Evolutionary conservation across 305 asterid genomes (phyloP).

Genomic region (Solanum hybrid): DNA sequence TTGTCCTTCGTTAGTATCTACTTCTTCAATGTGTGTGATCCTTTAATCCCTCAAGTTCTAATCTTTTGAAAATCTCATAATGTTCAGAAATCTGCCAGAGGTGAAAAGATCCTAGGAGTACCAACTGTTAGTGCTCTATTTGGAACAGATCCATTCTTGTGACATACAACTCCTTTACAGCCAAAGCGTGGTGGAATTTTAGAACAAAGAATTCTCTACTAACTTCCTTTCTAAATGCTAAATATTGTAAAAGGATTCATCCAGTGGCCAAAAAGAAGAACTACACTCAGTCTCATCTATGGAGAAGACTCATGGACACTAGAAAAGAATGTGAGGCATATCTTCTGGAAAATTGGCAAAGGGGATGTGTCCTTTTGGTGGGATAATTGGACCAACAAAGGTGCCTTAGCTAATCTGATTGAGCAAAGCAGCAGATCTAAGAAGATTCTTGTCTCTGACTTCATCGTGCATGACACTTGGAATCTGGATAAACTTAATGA

Average conservation of each 20-base stretch:
- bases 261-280: background rate
- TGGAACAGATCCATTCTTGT: conserved; percentile 47
- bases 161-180: background rate
- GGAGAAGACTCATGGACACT: background rate
- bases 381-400: background rate
- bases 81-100: conserved; percentile 38
- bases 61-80: background rate
- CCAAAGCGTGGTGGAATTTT: background rate
- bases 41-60: background rate
- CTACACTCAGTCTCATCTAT: background rate
- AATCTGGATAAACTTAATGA: background rate
- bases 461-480: background rate
- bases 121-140: conserved; percentile 47
- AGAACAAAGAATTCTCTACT: background rate
- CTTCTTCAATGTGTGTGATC: background rate
- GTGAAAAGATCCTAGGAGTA: conserved; percentile 29
- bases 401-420: background rate
- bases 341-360: background rate
- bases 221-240: background rate
- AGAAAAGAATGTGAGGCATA: background rate
- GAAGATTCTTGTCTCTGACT: background rate
- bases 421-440: background rate
- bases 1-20: background rate
- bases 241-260: background rate
- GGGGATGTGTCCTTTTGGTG: background rate